These are phyloP conservation scores for Thielaviopsis punctulata DNA, from an alignment of 2,329 filamentous ascomycete genomes.

Conservation along the genomic window DNA sequence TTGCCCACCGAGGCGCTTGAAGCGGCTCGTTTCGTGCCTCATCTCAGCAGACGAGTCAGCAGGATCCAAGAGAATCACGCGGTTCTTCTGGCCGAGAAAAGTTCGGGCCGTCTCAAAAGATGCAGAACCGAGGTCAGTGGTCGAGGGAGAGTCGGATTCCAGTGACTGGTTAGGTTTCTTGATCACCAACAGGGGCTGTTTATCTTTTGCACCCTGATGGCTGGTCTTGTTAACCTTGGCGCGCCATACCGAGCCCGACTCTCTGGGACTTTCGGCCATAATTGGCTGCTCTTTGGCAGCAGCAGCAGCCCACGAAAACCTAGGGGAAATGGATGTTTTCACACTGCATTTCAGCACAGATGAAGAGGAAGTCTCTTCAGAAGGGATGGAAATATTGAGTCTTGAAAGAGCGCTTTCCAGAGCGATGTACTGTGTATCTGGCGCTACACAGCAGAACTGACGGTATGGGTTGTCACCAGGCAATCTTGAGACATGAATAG, in stretches of 20 bases:
- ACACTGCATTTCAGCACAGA: too few relatives aligned
- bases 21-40: background rate
- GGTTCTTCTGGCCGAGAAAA: background rate
- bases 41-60: background rate
- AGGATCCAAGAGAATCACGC: background rate
- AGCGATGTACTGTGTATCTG: background rate
- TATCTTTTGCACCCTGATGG: background rate
- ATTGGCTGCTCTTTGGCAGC: background rate
- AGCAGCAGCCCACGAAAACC: background rate
- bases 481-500: background rate
- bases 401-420: background rate
- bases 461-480: background rate
- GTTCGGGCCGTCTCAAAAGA: too few relatives aligned
- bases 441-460: background rate
- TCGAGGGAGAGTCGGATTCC: too few relatives aligned
- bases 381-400: background rate
- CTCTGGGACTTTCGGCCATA: background rate
- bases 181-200: background rate
- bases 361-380: background rate
- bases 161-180: background rate
- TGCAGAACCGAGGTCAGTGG: too few relatives aligned
- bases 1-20: background rate
- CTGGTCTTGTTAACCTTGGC: background rate
- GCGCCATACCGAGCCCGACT: background rate
- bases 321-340: background rate